A percentile compares a stretch with the other conserved stretches of the same genome.
phyloP scores from a whole-genome alignment of 2,329 filamentous ascomycete species.

The Thelonectria rubi region DNA sequence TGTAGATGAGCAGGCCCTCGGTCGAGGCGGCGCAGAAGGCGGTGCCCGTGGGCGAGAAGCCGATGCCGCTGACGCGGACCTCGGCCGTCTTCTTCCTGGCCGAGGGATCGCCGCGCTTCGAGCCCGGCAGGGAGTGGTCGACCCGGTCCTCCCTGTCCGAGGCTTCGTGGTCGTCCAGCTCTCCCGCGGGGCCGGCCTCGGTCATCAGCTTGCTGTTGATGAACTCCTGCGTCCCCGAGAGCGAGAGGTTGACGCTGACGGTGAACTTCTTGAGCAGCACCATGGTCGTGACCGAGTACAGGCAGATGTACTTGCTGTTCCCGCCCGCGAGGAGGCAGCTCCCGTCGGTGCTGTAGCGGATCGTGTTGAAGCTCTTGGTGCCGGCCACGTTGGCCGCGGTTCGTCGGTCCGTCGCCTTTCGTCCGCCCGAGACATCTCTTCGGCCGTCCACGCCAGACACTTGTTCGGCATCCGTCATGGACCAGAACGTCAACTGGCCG shows the following conservation, averaged over 20 bases:
- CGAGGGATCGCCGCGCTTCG: slow-evolving; percentile 85
- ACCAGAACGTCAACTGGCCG: slow-evolving; percentile 96
- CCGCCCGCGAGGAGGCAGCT: slow-evolving; percentile 89
- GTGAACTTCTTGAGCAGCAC: slow-evolving; percentile 95
- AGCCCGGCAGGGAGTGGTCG: slow-evolving; percentile 82
- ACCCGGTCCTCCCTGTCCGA: slow-evolving; percentile 88
- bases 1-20: slow-evolving; percentile 93
- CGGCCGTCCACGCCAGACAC: slow-evolving; percentile 87
- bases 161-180: slow-evolving; percentile 89
- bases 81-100: slow-evolving; percentile 79
- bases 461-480: slow-evolving; percentile 86
- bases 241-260: slow-evolving; percentile 92
- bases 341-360: slow-evolving; percentile 92
- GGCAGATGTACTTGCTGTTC: slow-evolving; percentile 97
- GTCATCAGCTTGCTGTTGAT: slow-evolving; percentile 92
- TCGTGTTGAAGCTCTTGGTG: slow-evolving; percentile 88
- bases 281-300: slow-evolving; percentile 94
- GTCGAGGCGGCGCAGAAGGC: slow-evolving; percentile 95
- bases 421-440: slow-evolving; percentile 90
- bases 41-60: slow-evolving; percentile 87
- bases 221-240: slow-evolving; percentile 96
- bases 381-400: slow-evolving; percentile 91
- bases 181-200: slow-evolving; percentile 83
- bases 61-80: slow-evolving; percentile 83
- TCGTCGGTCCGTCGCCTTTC: slow-evolving; percentile 85